Evolutionary conservation across 2,329 filamentous ascomycete genomes (phyloP).

Genomic region (Aspergillus latus): DNA sequence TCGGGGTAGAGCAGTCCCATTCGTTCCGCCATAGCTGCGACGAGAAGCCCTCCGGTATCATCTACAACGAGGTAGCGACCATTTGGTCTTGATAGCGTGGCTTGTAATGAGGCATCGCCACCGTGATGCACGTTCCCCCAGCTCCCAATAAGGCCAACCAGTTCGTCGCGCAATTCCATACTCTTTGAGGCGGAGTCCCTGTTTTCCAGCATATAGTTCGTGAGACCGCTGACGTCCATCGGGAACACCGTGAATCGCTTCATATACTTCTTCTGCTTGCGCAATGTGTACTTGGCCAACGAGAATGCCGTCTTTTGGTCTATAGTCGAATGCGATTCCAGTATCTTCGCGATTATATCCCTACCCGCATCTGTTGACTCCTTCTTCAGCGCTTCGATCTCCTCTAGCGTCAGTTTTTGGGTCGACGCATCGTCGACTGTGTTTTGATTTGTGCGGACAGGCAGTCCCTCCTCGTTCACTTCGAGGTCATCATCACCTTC

Average conservation of each 20-base stretch:
- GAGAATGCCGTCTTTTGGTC: slow-evolving; percentile 95
- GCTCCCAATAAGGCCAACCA: slow-evolving; percentile 75
- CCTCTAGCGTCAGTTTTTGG: slow-evolving; percentile 71
- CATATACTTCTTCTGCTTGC: slow-evolving; percentile 93
- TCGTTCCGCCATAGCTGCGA: slow-evolving; percentile 81
- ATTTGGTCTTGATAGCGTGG: slow-evolving; percentile 38
- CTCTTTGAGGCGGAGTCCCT: slow-evolving; percentile 72
- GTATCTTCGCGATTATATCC: slow-evolving; percentile 88
- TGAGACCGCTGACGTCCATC: slow-evolving; percentile 73
- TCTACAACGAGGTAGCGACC: slow-evolving; percentile 80
- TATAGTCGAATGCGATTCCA: slow-evolving; percentile 83
- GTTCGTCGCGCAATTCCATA: slow-evolving; percentile 82
- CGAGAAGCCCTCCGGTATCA: slow-evolving; percentile 78
- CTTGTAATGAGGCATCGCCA: slow-evolving; percentile 38
- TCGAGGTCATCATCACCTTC: slow-evolving; percentile 40
- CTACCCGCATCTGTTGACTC: slow-evolving; percentile 76
- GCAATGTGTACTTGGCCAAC: slow-evolving; percentile 89
- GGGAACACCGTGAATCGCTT: slow-evolving; percentile 82
- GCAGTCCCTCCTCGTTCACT: slow-evolving; percentile 39
- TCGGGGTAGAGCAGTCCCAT: slow-evolving; percentile 73
- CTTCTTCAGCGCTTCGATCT: slow-evolving; percentile 71
- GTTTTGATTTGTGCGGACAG: slow-evolving; percentile 63
- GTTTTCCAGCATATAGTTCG: slow-evolving; percentile 74
- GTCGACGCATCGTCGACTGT: slow-evolving; percentile 64
- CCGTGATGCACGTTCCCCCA: slow-evolving; percentile 87